Percentiles rank a stretch among this genome's conserved stretches.
Conservation (phyloP, 345 rosid genomes). For the Limnanthes douglasii region DNA sequence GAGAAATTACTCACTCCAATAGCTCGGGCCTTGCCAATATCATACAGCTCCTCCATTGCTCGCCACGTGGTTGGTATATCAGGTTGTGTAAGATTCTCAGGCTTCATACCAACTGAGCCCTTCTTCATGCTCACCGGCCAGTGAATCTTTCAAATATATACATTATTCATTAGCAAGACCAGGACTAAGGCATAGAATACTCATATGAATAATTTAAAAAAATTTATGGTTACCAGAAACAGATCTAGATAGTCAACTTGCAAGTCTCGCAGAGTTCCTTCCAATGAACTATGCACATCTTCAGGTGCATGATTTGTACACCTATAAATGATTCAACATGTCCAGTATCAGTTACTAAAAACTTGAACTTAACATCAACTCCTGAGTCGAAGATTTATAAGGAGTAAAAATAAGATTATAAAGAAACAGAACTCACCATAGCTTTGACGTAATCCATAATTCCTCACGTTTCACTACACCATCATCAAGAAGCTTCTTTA, state of each 20-base stretch:
- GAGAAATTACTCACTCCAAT: constrained; percentile 56
- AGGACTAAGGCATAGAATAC: too few relatives aligned
- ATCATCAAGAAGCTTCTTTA: constrained; percentile 21
- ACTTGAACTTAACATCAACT: background rate
- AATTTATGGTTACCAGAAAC: constrained; percentile 18
- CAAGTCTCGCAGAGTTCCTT: constrained; percentile 27
- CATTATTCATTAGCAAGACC: background rate
- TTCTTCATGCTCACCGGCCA: constrained; percentile 54
- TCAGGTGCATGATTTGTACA: constrained; percentile 27
- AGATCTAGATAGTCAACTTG: constrained; percentile 41
- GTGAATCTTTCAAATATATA: constrained; percentile 24
- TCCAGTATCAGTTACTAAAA: background rate
- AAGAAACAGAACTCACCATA: constrained; percentile 14
- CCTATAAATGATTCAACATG: constrained; percentile 17
- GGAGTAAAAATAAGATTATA: background rate
- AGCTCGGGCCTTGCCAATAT: constrained; percentile 46
- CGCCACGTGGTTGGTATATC: constrained; percentile 44
- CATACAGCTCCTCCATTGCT: constrained; percentile 51
- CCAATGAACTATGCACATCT: constrained; percentile 33
- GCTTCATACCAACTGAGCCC: constrained; percentile 17
- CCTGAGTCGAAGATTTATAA: background rate
- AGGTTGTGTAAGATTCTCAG: constrained; percentile 28
- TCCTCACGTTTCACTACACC: constrained; percentile 30
- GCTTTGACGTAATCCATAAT: constrained; percentile 29
- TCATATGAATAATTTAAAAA: background rate